A percentile compares a stretch with the other conserved stretches of the same genome.
Conservation (phyloP, 768 basidiomycete genomes). For the Vararia minispora region DNA sequence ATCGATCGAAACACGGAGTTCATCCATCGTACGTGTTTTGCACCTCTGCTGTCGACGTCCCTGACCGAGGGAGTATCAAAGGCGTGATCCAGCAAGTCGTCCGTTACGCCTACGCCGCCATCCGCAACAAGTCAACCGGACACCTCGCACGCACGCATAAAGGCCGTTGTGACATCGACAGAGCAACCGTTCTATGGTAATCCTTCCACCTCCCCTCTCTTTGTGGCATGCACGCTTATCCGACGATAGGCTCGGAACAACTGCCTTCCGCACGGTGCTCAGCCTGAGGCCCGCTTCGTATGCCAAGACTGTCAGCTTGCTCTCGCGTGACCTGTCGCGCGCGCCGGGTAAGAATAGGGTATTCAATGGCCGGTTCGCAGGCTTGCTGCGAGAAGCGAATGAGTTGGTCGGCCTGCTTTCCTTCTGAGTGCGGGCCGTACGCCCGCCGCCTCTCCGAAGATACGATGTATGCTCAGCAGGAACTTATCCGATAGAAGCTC, state of each 20-base stretch:
- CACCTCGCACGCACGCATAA: slow-evolving; percentile 27
- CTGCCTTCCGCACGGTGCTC: slow-evolving; percentile 66
- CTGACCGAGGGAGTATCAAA: slow-evolving; percentile 17
- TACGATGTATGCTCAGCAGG: too few relatives aligned
- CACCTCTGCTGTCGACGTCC: not conserved
- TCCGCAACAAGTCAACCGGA: slow-evolving; percentile 33
- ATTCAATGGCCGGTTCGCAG: slow-evolving; percentile 33
- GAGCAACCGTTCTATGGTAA: slow-evolving; percentile 51
- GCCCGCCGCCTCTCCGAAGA: too few relatives aligned
- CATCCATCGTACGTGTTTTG: slow-evolving; percentile 36
- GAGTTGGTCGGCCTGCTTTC: slow-evolving; percentile 16
- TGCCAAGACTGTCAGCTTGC: slow-evolving; percentile 30
- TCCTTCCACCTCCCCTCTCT: slow-evolving; percentile 13
- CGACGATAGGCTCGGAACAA: slow-evolving; percentile 58
- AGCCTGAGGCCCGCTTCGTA: slow-evolving; percentile 41
- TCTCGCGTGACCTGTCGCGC: slow-evolving; percentile 41
- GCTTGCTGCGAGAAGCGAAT: slow-evolving; percentile 36
- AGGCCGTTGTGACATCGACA: slow-evolving; percentile 35
- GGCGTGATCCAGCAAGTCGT: slow-evolving; percentile 56
- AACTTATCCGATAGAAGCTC: too few relatives aligned
- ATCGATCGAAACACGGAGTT: slow-evolving; percentile 36
- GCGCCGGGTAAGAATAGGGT: slow-evolving; percentile 32
- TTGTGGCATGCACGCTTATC: not conserved
- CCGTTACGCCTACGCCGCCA: slow-evolving; percentile 39
- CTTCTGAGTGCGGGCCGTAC: slow-evolving; percentile 10